Evolutionary conservation across 2,329 filamentous ascomycete species (phyloP).

Genomic region (Penicillium fuscoglaucum): DNA sequence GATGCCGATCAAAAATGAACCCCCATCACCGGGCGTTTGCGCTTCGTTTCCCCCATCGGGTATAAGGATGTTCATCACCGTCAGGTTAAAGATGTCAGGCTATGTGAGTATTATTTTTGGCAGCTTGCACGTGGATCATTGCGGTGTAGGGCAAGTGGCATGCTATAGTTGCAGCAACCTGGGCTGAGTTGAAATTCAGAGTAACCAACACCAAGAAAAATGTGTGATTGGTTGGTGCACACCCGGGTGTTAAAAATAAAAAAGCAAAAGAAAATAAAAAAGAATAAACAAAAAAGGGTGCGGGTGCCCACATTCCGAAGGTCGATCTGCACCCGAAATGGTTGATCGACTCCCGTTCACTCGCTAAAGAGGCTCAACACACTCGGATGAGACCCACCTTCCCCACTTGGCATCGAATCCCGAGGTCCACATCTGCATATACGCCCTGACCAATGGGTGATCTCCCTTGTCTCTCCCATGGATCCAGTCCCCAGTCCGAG

Average conservation of each 20-base stretch:
- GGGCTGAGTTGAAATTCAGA: background rate
- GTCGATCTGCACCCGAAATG: background rate
- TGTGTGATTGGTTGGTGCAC: background rate
- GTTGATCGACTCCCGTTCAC: constrained; percentile 1
- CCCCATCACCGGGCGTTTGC: background rate
- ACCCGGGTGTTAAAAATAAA: background rate
- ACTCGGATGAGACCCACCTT: background rate
- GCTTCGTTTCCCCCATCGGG: background rate
- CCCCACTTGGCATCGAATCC: background rate
- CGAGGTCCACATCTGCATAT: background rate
- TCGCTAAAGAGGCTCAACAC: constrained; percentile 1
- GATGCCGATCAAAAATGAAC: constrained; percentile 1
- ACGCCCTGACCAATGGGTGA: background rate
- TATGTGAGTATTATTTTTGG: constrained; percentile 9
- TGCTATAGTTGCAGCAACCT: background rate
- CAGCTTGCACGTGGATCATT: constrained; percentile 1
- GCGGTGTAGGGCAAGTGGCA: background rate
- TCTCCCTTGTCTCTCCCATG: background rate
- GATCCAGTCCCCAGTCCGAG: background rate
- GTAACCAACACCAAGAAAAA: background rate
- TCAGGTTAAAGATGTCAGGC: background rate
- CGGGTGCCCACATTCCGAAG: background rate
- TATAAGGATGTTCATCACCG: background rate
- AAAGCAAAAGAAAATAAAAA: too few relatives aligned
- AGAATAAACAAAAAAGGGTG: background rate